Evolutionary conservation across 495 filamentous ascomycete genomes (phyloP), one percentile per base, ranked within the genome.

Genomic region (Symbiotaphrina buchneri): DNA sequence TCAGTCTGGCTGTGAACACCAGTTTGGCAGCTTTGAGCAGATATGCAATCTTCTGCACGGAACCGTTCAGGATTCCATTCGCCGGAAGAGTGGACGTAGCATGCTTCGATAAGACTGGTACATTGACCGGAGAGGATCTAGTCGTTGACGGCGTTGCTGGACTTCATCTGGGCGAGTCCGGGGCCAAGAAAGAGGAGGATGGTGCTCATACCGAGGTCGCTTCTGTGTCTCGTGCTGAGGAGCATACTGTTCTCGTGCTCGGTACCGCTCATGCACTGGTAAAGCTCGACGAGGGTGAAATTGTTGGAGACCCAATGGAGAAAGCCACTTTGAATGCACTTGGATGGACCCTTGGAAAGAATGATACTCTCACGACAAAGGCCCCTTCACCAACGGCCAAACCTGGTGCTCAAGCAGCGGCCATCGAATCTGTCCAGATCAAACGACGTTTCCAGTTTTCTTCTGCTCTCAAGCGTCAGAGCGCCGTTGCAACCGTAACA

Each of bases 91-190:
- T 99, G 30, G 87, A 99, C 50, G 65, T 99, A 27, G 84, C 85
- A 28, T 99, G 87, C 59, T 99, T 99, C 42, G 87, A 99, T 50
- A 99, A 99, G 57, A 99, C 87, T 15, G 87, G 87, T 27, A 99
- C 87, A 3, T 52, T 99, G 30, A 99, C 87, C 26, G 87, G 87
- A 18, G 87, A 99, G 43, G 90, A 99, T 52, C 58, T 99, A 25
- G 82, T 95, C 4, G 87, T 99, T 18, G 90, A 99, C 45, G 87
- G 87, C 36, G 83, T 99, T 50, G 90, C 85, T 26, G 87, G 90
- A 16, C 66, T 95, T 29, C 68, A 62, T 6, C 56, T 92, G 23
- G 73, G 68, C 7, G 61, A 76, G 67, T 62, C 32, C 68, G 7
- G 0, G 10, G n/a, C 21, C 18, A 67, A n/a, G 59, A 69, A 41